A percentile compares a stretch with the other conserved stretches of the same genome.
Evolutionary conservation across 1,139 yeast genomes (phyloP).

Genomic region (Blastobotrys buckinghamii): DNA sequence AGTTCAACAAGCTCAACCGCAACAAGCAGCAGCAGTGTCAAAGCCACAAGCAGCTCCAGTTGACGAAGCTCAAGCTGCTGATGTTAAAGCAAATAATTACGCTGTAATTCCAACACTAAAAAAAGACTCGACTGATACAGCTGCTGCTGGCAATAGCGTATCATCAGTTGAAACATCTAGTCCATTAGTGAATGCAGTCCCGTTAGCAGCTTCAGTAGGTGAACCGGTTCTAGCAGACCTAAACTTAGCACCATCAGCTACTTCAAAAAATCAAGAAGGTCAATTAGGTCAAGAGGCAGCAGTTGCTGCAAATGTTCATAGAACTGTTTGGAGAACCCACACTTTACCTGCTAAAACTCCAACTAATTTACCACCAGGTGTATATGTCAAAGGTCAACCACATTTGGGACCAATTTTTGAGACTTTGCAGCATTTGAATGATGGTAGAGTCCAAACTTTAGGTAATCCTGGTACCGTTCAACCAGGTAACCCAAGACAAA

Average conservation of each 20-base stretch:
- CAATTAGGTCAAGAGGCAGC: neutral
- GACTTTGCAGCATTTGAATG: neutral
- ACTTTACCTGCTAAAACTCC: neutral
- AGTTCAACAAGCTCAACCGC: no score
- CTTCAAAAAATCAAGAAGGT: neutral
- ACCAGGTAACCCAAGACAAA: neutral
- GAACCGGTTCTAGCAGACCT: neutral
- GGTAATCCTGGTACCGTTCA: neutral
- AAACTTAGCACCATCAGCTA: neutral
- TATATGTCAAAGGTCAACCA: conserved; percentile 2
- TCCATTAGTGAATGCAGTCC: neutral
- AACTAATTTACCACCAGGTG: conserved; percentile 5
- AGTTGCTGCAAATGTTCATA: no score
- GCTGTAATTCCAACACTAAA: no score
- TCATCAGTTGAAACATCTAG: neutral
- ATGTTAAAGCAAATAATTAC: no score
- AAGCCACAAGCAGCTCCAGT: no score
- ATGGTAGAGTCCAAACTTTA: no score
- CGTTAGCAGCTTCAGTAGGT: neutral
- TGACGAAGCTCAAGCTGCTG: no score
- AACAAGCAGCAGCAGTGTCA: no score
- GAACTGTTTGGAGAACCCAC: conserved; percentile 1
- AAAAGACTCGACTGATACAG: neutral
- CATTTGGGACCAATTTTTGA: conserved; percentile 1
- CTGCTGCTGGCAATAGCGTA: neutral